Conservation (phyloP, 2,329 filamentous ascomycete species). For the Venturia nashicola region DNA sequence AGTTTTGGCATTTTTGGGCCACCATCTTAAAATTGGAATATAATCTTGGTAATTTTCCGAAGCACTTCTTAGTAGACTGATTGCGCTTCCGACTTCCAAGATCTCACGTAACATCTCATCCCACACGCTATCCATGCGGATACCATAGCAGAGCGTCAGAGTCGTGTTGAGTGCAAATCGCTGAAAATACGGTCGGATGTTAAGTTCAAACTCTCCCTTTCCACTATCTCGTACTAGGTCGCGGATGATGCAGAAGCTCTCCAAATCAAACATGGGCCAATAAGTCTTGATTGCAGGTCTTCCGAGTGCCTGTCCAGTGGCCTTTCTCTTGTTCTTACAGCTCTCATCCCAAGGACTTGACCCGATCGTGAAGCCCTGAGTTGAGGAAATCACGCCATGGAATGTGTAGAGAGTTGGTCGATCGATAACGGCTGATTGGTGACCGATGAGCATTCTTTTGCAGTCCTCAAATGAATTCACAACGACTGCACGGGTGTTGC, state of each 20-base stretch:
- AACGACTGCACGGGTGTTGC: constrained; percentile 40
- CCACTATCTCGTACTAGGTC: constrained; percentile 34
- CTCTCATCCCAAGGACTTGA: constrained; percentile 41
- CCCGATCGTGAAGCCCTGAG: constrained; percentile 45
- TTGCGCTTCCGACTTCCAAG: constrained; percentile 39
- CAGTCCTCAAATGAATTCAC: constrained; percentile 42
- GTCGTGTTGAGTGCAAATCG: constrained; percentile 43
- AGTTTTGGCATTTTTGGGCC: constrained; percentile 41
- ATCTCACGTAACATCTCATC: constrained; percentile 41
- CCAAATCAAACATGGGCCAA: constrained; percentile 41
- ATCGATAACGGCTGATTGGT: constrained; percentile 39
- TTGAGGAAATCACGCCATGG: constrained; percentile 39
- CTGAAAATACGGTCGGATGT: constrained; percentile 39
- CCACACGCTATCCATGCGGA: constrained; percentile 42
- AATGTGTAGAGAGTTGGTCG: constrained; percentile 41
- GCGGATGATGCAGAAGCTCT: constrained; percentile 38
- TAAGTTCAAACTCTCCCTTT: constrained; percentile 30
- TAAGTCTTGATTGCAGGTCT: constrained; percentile 36
- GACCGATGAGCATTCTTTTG: constrained; percentile 36
- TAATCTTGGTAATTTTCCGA: constrained; percentile 44
- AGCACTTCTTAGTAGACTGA: constrained; percentile 36
- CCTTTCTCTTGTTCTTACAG: constrained; percentile 41
- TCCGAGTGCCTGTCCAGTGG: constrained; percentile 35
- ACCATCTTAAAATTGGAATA: constrained; percentile 36
- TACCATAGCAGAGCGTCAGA: constrained; percentile 42